Conservation (phyloP, 306 rosid species). For the Canavalia gladiata region DNA sequence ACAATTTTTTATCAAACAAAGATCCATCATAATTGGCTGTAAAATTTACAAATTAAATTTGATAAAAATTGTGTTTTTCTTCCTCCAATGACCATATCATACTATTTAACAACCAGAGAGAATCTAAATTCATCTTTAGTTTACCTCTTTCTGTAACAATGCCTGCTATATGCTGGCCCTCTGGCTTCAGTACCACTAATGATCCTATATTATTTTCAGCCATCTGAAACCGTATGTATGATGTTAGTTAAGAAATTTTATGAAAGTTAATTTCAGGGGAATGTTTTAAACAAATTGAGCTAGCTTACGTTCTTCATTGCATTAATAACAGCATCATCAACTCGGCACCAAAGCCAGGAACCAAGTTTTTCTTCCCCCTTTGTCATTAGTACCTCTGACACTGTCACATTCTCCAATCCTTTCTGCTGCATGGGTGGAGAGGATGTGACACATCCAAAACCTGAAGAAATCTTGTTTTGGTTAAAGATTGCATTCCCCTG, state of each 20-base stretch:
- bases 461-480: slow-evolving; percentile 46
- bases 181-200: slow-evolving; percentile 81
- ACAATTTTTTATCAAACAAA: no score
- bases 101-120: no score
- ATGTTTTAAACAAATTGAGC: slow-evolving; percentile 19
- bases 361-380: slow-evolving; percentile 70
- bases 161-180: slow-evolving; percentile 73
- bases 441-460: slow-evolving; percentile 54
- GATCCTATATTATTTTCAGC: slow-evolving; percentile 80
- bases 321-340: slow-evolving; percentile 63
- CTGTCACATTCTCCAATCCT: slow-evolving; percentile 87
- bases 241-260: slow-evolving; percentile 3
- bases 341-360: slow-evolving; percentile 79
- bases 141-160: slow-evolving; percentile 94
- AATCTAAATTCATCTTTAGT: no score
- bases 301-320: slow-evolving; percentile 72
- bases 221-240: slow-evolving; percentile 65
- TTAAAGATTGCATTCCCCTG: slow-evolving; percentile 54
- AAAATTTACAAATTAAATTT: no score
- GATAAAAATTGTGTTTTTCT: no score
- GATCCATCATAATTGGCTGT: no score
- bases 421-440: slow-evolving; percentile 61
- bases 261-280: not conserved
- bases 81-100: no score
- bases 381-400: slow-evolving; percentile 71